Conservation (phyloP, 164 flowering plant species). For the Brasenia schreberi region DNA sequence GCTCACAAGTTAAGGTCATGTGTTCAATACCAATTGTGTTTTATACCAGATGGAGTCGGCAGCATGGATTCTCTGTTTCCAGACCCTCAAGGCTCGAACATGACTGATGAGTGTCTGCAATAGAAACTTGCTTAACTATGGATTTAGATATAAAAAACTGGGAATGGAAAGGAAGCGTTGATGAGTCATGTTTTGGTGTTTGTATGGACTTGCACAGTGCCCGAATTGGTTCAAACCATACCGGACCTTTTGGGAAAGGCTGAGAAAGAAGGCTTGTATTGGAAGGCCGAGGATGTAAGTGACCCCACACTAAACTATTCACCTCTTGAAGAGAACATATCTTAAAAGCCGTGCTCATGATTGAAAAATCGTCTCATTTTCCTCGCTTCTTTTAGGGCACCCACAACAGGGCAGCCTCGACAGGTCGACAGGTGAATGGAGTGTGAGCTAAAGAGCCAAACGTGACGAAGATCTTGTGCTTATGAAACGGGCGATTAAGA, state of each 20-base stretch:
- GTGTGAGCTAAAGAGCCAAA: too few relatives aligned
- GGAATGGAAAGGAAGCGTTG: background rate
- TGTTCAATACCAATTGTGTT: too few relatives aligned
- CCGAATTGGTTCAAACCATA: background rate
- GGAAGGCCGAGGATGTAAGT: background rate
- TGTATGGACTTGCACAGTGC: background rate
- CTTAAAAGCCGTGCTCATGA: background rate
- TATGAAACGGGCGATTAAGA: too few relatives aligned
- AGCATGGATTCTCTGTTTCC: too few relatives aligned
- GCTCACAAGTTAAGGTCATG: too few relatives aligned
- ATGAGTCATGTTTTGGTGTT: background rate
- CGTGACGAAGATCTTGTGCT: too few relatives aligned
- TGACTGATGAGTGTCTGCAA: too few relatives aligned
- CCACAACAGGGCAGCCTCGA: too few relatives aligned
- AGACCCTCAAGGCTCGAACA: too few relatives aligned
- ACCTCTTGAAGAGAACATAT: background rate
- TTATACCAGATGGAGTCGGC: too few relatives aligned
- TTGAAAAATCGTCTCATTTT: background rate
- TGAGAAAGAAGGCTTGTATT: background rate
- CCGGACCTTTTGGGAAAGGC: background rate
- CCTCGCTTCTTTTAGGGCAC: background rate
- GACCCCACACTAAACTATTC: background rate
- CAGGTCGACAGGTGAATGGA: too few relatives aligned
- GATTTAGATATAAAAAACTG: background rate
- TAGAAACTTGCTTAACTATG: too few relatives aligned